Evolutionary conservation across 179 eudicot genomes (phyloP).

Genomic region (Corrigiola litoralis): DNA sequence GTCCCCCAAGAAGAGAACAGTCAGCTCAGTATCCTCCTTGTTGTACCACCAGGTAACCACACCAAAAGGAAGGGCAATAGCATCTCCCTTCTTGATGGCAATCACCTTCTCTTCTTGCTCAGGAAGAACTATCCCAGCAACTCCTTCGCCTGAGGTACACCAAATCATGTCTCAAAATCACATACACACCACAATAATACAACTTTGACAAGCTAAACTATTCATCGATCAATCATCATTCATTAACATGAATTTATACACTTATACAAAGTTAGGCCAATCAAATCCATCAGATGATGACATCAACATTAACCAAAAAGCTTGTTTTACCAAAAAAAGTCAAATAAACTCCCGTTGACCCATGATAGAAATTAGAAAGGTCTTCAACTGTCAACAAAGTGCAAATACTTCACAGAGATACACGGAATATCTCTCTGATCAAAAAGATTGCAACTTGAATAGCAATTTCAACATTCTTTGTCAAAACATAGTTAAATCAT

Average conservation of each 20-base stretch:
- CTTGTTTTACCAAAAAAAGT: too few species aligned
- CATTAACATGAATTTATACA: too few species aligned
- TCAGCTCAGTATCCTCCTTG: constrained; percentile 62
- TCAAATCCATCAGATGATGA: not conserved
- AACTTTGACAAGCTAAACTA: too few species aligned
- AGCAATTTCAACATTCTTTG: not conserved
- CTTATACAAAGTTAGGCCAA: too few species aligned
- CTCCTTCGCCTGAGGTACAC: constrained; percentile 52
- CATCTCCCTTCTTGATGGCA: constrained; percentile 66
- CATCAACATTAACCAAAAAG: not conserved
- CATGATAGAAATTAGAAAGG: not conserved
- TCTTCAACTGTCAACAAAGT: too few species aligned
- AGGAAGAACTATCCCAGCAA: constrained; percentile 74
- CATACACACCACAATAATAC: too few species aligned
- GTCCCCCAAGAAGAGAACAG: constrained; percentile 73
- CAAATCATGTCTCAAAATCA: not conserved
- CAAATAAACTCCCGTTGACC: not conserved
- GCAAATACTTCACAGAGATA: too few species aligned
- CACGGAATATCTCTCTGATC: too few species aligned
- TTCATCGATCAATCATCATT: not conserved
- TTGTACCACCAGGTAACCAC: constrained; percentile 80
- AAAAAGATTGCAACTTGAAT: too few species aligned
- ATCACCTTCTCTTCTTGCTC: constrained; percentile 82
- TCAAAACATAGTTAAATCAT: too few species aligned
- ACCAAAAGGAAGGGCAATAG: constrained; percentile 77